A percentile compares a stretch with the other conserved stretches of the same genome.
Conservation (phyloP, 306 rosid genomes). For the Erythrophleum fordii region DNA sequence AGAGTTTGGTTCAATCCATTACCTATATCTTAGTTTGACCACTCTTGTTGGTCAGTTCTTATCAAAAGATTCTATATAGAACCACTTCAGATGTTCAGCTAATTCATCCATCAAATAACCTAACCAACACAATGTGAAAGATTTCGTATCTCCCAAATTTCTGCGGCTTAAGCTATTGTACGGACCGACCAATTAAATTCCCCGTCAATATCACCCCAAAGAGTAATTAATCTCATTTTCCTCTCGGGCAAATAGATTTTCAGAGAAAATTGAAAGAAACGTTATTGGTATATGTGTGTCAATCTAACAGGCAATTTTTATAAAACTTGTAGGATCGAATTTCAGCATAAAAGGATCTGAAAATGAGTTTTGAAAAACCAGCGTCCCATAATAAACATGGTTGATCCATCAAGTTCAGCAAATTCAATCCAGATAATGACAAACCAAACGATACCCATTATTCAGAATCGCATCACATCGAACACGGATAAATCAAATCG, state of each 20-base stretch:
- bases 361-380: neutral
- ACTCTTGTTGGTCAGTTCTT: neutral
- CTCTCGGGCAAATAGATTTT: neutral
- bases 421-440: slow-evolving; percentile 17
- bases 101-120: neutral
- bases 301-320: neutral
- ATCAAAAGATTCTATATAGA: neutral
- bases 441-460: slow-evolving; percentile 30
- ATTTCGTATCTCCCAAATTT: neutral
- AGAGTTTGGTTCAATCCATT: neutral
- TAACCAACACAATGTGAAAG: neutral
- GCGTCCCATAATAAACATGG: neutral
- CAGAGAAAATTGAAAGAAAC: neutral
- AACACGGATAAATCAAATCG: slow-evolving; percentile 13
- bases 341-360: neutral
- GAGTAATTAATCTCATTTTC: neutral
- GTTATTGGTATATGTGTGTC: neutral
- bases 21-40: neutral
- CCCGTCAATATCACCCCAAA: neutral
- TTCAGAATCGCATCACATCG: slow-evolving; percentile 16
- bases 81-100: neutral
- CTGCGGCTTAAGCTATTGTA: neutral
- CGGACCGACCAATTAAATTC: neutral
- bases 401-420: neutral
- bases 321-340: neutral